Conservation (phyloP, 2,329 filamentous ascomycete genomes). For the Aspergillus transmontanensis region DNA sequence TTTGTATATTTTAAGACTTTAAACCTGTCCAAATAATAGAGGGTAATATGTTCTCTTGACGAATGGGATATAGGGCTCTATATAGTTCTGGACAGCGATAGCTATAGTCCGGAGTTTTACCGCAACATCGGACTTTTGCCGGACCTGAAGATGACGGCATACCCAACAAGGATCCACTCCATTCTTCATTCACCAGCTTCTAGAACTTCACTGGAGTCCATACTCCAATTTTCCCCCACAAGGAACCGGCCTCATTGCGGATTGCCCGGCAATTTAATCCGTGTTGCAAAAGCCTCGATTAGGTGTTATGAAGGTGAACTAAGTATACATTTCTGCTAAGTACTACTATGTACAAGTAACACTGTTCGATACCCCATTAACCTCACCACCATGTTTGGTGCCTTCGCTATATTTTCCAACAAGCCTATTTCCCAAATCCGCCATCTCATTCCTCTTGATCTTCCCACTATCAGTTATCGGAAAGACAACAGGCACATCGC, state of each 20-base stretch:
- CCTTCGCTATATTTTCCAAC: background rate
- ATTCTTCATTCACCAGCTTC: background rate
- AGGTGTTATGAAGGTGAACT: background rate
- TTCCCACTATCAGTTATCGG: background rate
- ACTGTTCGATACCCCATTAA: background rate
- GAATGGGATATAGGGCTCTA: background rate
- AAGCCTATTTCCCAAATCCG: background rate
- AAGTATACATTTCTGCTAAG: background rate
- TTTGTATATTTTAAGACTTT: background rate
- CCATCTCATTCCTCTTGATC: background rate
- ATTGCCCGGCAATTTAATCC: background rate
- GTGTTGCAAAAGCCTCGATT: background rate
- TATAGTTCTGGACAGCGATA: background rate
- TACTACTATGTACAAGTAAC: background rate
- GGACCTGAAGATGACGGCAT: background rate
- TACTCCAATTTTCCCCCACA: background rate
- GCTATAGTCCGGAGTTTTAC: background rate
- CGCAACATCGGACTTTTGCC: background rate
- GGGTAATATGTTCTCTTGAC: background rate
- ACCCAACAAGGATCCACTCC: background rate
- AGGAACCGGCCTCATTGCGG: background rate
- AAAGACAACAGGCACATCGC: background rate
- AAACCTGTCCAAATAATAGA: slow-evolving; percentile 28
- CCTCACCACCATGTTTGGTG: background rate
- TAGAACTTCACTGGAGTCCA: background rate